A percentile compares a stretch with the other conserved stretches of the same genome.
phyloP scores from a whole-genome alignment of 257 asterid species.

The Scutellaria barbata region DNA sequence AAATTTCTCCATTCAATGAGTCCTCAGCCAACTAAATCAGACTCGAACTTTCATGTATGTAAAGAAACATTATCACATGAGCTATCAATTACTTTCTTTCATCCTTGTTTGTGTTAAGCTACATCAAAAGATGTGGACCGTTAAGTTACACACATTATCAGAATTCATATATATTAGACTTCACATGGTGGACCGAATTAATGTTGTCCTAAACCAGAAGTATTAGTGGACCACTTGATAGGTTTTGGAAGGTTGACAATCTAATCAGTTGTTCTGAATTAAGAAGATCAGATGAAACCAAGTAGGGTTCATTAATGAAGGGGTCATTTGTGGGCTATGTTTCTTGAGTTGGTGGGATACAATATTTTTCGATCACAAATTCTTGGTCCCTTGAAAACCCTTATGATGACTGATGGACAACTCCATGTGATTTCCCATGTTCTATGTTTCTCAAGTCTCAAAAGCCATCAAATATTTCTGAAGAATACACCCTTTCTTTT shows the following conservation, averaged over 20 bases:
- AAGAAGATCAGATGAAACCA: not conserved
- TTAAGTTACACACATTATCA: not conserved
- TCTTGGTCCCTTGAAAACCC: not conserved
- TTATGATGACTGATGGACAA: slow-evolving; percentile 20
- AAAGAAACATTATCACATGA: slow-evolving; percentile 18
- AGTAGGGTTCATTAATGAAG: no score
- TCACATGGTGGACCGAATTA: not conserved
- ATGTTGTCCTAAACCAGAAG: not conserved
- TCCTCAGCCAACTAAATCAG: not conserved
- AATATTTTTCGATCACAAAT: not conserved
- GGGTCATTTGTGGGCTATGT: not conserved
- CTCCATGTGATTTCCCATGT: slow-evolving; percentile 25
- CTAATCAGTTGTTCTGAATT: not conserved
- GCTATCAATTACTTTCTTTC: not conserved
- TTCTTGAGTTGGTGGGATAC: slow-evolving; percentile 6
- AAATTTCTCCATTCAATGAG: no score
- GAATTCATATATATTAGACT: not conserved
- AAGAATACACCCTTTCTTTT: not conserved
- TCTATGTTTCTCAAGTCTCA: not conserved
- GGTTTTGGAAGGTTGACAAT: not conserved
- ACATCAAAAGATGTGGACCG: no score
- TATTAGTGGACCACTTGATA: not conserved
- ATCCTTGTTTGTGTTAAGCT: no score
- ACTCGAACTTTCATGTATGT: not conserved
- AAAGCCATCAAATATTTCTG: not conserved